phyloP scores from a whole-genome alignment of 192 early-diverging fungal species.

The Powellomyces hirtus region DNA sequence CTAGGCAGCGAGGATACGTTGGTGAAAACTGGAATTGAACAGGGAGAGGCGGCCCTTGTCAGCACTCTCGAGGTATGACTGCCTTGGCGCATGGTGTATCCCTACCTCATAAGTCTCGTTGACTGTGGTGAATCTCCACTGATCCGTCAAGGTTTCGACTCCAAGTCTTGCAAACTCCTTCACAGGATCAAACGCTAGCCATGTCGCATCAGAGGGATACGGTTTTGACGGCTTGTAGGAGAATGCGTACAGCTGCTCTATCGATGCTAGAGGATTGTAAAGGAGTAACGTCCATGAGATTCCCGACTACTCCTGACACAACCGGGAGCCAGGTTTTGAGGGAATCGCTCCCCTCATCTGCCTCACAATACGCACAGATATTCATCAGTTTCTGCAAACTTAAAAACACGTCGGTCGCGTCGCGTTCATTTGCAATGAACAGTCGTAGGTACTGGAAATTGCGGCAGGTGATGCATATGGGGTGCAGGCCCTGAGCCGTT shows the following conservation, averaged over 20 bases:
- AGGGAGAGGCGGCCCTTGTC: slow-evolving; percentile 1
- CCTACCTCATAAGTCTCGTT: slow-evolving; percentile 73
- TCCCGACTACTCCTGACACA: too few relatives aligned
- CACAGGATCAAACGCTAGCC: slow-evolving; percentile 73
- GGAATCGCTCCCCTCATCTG: too few relatives aligned
- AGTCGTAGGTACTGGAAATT: slow-evolving; percentile 79
- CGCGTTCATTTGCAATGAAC: slow-evolving; percentile 61
- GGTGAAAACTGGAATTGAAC: slow-evolving; percentile 65
- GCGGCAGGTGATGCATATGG: slow-evolving; percentile 69
- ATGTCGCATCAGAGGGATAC: slow-evolving; percentile 31
- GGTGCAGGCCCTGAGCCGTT: slow-evolving; percentile 44
- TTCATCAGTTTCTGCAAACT: slow-evolving; percentile 80
- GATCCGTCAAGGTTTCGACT: slow-evolving; percentile 55
- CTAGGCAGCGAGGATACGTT: slow-evolving; percentile 82
- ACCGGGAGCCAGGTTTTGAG: too few relatives aligned
- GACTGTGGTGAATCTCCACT: slow-evolving; percentile 77
- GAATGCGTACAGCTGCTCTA: slow-evolving; percentile 80
- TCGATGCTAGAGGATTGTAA: slow-evolving; percentile 51
- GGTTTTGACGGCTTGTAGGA: slow-evolving; percentile 51
- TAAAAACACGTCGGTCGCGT: slow-evolving; percentile 72
- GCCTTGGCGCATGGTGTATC: background rate
- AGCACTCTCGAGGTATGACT: background rate
- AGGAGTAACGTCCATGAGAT: too few relatives aligned
- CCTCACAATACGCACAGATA: slow-evolving; percentile 39
- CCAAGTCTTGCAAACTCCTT: slow-evolving; percentile 85